Conservation (phyloP, 345 rosid species). For the Cardamine resedifolia region DNA sequence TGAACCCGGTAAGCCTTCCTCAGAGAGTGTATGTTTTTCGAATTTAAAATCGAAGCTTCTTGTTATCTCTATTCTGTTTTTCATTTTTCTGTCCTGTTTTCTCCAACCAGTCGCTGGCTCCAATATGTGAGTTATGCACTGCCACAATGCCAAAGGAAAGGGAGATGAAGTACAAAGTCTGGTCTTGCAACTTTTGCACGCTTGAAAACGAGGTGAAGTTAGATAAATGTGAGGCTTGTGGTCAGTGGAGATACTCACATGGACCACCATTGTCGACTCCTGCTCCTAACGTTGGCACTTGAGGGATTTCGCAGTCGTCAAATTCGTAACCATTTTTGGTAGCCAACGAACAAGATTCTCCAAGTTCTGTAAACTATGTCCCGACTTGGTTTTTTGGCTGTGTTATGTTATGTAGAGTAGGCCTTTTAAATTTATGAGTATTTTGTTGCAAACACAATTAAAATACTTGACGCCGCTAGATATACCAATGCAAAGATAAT, state of each 20-base stretch:
- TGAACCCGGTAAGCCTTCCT: conserved; percentile 69
- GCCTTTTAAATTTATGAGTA: background rate
- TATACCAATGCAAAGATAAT: background rate
- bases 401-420: conserved; percentile 1
- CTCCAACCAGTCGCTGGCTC: conserved; percentile 63
- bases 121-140: conserved; percentile 61
- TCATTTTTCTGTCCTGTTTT: background rate
- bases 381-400: conserved; percentile 2
- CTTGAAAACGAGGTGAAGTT: conserved; percentile 57
- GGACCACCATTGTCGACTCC: conserved; percentile 64
- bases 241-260: conserved; percentile 78
- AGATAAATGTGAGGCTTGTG: conserved; percentile 82
- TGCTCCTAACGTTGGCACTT: conserved; percentile 63
- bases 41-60: background rate
- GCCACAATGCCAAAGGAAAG: conserved; percentile 52
- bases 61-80: background rate
- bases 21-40: background rate
- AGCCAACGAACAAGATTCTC: conserved; percentile 2
- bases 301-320: conserved; percentile 24
- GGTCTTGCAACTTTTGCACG: conserved; percentile 80
- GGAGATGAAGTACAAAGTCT: conserved; percentile 45
- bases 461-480: background rate
- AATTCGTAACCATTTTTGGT: background rate
- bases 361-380: conserved; percentile 2
- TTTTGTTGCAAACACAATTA: background rate